Evolutionary conservation across 2,329 filamentous ascomycete species (phyloP), one percentile per base, ranked within the genome.

Genomic region (Clarireedia hainanense): DNA sequence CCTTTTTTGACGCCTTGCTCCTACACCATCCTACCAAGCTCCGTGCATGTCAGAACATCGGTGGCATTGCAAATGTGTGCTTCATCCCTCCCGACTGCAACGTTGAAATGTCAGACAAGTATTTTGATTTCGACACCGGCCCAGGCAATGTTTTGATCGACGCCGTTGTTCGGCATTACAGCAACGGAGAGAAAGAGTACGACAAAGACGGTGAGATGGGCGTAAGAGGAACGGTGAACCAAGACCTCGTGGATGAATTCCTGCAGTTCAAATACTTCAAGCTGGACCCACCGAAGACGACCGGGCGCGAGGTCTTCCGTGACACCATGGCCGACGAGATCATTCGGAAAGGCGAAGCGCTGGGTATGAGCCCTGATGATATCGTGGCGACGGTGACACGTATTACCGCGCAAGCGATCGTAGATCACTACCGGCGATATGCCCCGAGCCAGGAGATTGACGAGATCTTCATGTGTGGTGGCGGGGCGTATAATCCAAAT

Each of bases 401-500:
- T 23, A 77, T 84, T 62, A 83, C 80, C 0, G 76, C 80, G 0
- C 76, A 83, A 64, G 76, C 79, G 20, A 82, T 84, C 34, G 75
- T 83, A 15, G 66, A 73, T 37, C 72, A 74, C 60, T 75, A 72
- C 64, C 67, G 68, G 7, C 74, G 76, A 34, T 80, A 80, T 57
- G 74, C 75, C 47, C 74, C 76, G 5, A 70, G 70, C 60, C 65
- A 74, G 23, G 68, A 73, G 50, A 72, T 81, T 53, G 74, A 71
- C 4, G 80, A 84, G 68, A 73, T 84, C 39, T 84, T 79, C 70
- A 79, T 84, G 75, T 83, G 80, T 64, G 80, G 81, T 10, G 79
- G 78, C 5, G 79, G 79, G 17, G 79, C 80, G 0, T 73, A 75
- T 58, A 83, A 84, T 62, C 76, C 77, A 1, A 83, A 81, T 60